Conservation (phyloP, 1,139 yeast species). For the Suhomyces choctaworum region DNA sequence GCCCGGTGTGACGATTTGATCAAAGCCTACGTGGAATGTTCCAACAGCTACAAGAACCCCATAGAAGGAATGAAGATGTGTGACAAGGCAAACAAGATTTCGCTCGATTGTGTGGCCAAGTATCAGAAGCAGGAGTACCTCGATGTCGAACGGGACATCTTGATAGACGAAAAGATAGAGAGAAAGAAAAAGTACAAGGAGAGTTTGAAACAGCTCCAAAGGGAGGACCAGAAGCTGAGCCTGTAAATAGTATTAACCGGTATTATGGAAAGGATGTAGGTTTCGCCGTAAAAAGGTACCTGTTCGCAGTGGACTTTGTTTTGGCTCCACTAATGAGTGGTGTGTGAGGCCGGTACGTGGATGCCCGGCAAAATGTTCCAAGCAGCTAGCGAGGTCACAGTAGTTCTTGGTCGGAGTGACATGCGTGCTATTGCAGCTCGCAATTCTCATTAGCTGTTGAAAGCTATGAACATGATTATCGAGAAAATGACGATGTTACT, state of each 20-base stretch:
- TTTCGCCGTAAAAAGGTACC: too few species aligned
- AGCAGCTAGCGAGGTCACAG: too few species aligned
- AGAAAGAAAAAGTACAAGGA: conserved; percentile 23
- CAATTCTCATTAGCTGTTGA: too few species aligned
- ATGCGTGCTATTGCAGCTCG: too few species aligned
- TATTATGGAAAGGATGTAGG: too few species aligned
- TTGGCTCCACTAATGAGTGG: too few species aligned
- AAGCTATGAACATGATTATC: too few species aligned
- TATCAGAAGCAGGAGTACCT: conserved; percentile 68
- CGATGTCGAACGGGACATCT: conserved; percentile 68
- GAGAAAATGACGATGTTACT: too few species aligned
- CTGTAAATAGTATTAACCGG: conserved; percentile 6
- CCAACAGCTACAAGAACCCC: conserved; percentile 44
- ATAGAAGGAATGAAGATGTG: conserved; percentile 64
- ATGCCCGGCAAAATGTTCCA: too few species aligned
- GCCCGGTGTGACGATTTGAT: conserved; percentile 69
- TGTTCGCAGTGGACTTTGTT: too few species aligned
- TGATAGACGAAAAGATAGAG: conserved; percentile 56
- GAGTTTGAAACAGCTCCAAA: conserved; percentile 7
- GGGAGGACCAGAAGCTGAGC: background rate
- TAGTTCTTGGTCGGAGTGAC: too few species aligned
- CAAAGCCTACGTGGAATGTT: conserved; percentile 45
- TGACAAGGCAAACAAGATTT: conserved; percentile 31
- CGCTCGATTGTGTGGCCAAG: conserved; percentile 58
- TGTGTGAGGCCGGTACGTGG: too few species aligned